phyloP scores from a whole-genome alignment of 2,329 filamentous ascomycete genomes.

The Trichoderma asperellum region DNA sequence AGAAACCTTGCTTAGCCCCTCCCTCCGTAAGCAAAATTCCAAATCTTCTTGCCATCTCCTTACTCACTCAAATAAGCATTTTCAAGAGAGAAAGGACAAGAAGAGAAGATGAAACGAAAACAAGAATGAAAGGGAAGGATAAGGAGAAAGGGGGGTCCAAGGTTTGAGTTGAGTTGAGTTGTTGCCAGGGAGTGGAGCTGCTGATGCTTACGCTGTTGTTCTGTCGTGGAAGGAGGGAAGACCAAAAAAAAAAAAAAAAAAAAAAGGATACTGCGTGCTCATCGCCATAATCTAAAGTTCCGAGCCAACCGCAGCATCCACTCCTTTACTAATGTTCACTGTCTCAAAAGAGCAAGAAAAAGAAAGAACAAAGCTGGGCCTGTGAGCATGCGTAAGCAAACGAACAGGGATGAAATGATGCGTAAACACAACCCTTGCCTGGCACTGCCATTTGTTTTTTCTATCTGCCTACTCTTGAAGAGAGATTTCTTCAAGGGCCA shows the following conservation, averaged over 20 bases:
- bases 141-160: background rate
- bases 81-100: background rate
- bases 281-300: conserved; percentile 10
- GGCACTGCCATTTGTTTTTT: background rate
- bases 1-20: background rate
- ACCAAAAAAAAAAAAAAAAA: background rate
- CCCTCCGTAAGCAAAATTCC: conserved; percentile 4
- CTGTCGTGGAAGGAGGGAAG: background rate
- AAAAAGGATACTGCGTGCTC: background rate
- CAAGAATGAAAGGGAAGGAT: background rate
- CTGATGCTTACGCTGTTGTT: conserved; percentile 6
- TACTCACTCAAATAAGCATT: background rate
- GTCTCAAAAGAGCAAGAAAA: background rate
- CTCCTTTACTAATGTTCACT: background rate
- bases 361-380: background rate
- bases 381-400: background rate
- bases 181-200: background rate
- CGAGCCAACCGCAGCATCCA: conserved; percentile 13
- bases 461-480: background rate
- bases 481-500: background rate
- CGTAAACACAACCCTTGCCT: background rate
- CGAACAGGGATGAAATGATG: background rate
- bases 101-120: background rate
- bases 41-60: conserved; percentile 2
- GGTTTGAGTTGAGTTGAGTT: background rate